Evolutionary conservation across 208 protist genomes (phyloP).

Genomic region (Trypanosoma cruzi): DNA sequence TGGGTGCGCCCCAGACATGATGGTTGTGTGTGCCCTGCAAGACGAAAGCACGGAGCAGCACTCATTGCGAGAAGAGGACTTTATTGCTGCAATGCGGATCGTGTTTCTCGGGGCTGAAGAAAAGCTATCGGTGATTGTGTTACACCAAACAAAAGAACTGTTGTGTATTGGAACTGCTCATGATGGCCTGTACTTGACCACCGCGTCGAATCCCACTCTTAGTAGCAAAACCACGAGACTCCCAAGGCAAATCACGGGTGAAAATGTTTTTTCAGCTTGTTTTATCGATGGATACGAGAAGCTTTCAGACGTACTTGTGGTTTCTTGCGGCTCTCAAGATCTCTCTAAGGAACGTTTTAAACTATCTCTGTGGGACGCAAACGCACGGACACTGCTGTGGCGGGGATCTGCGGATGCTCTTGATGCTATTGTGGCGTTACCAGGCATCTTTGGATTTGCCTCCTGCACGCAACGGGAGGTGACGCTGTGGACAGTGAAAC

Average conservation of each 20-base stretch:
- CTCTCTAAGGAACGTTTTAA: slow-evolving; percentile 28
- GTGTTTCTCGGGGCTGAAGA: slow-evolving; percentile 25
- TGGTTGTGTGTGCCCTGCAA: slow-evolving; percentile 27
- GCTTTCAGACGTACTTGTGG: slow-evolving; percentile 49
- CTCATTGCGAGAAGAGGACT: slow-evolving; percentile 16
- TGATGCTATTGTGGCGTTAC: slow-evolving; percentile 48
- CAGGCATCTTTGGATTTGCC: slow-evolving; percentile 47
- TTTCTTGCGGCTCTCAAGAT: slow-evolving; percentile 62
- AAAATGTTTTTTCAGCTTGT: slow-evolving; percentile 52
- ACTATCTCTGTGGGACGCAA: slow-evolving; percentile 65
- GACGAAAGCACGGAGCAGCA: neutral
- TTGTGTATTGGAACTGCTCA: slow-evolving; percentile 67
- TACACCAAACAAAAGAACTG: slow-evolving; percentile 56
- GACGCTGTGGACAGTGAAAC: slow-evolving; percentile 18
- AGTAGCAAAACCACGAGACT: slow-evolving; percentile 38
- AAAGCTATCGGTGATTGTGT: slow-evolving; percentile 49
- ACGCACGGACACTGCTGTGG: slow-evolving; percentile 53
- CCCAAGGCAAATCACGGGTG: slow-evolving; percentile 53
- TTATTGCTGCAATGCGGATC: slow-evolving; percentile 2
- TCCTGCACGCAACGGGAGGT: slow-evolving; percentile 46
- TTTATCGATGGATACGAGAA: slow-evolving; percentile 46
- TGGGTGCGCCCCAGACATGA: slow-evolving; percentile 8
- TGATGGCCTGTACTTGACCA: slow-evolving; percentile 74
- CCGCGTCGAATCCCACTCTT: slow-evolving; percentile 42
- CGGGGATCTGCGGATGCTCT: slow-evolving; percentile 66